Evolutionary conservation across 805 yeast species (phyloP), one percentile per base, ranked within the genome.

Genomic region (Candida ulmi): DNA sequence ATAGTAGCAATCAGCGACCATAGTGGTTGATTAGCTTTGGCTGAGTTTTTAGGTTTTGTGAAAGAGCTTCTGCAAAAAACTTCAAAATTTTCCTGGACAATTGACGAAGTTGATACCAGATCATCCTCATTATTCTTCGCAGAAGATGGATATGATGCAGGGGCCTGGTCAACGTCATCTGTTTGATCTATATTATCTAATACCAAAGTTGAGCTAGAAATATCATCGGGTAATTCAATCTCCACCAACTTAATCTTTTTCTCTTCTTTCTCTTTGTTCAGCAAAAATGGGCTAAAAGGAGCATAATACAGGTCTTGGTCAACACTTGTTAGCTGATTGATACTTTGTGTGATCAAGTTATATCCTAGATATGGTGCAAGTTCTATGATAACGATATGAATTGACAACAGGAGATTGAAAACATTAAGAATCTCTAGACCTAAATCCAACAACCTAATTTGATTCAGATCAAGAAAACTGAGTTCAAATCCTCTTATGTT

Each of bases 1-100:
- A 72, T 58, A 1, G 79, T 76, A 19, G 73, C 69, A 1, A 76
- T 54, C 34, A 75, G 64, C 0, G 76, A 61, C 82, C 82, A 76
- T 4, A 76, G 42, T 3, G 80, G 80, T 45, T 78, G 78, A 18
- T 58, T 47, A 3, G 46, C 24, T 17, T 46, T 41, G 17, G 44
- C 35, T 16, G 50, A 41, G 28, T 41, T 45, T 26, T 47, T 52
- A 11, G 48, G 35, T 29, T 44, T 54, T 9, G 44, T 32, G 15
- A 48, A 51, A 1, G 51, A 40, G 11, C 48, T 34, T 32, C 44
- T 46, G 28, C 44, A 48, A 24, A 53, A 54, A 12, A 43, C 44
- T 28, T 52, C 50, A 32, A 55, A 55, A 35, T 55, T 55, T 16
- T 51, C 57, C 15, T 51, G 37, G 5, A 55, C 58, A 9, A 55